Base-by-base conservation (phyloP, 139 green algal species). In the Desmodesmus armatus region DNA sequence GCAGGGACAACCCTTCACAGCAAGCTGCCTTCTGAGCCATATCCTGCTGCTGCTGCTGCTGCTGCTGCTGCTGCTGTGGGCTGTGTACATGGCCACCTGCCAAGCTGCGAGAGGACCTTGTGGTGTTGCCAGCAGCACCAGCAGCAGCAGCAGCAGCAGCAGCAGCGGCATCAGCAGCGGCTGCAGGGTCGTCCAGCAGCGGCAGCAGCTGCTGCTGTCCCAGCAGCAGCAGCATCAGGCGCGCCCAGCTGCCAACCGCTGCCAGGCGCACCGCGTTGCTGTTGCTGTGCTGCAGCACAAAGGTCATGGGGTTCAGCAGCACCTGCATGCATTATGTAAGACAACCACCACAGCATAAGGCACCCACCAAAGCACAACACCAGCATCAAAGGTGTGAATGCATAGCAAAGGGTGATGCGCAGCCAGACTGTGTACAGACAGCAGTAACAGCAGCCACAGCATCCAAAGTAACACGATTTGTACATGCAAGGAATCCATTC, bases 1-100 rank as follows among this genome's bases (percentile, higher is more conserved):
- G 71, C 71, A 79, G 33, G 11, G 17, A 15, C 66, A 75, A n/a
- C 19, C 21, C 66, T 31, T n/a, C n/a, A n/a, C n/a, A n/a, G n/a
- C 27, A 79, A 82, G 51, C 65, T 89, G 0, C 87, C 94, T 19
- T 40, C 84, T 7, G 72, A 94, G 33, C n/a, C n/a, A n/a, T n/a
- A n/a, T n/a, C 47, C 47, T 7, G 7, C 47, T 55, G 47, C 47
- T 55, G 47, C 47, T 55, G 47, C 47, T 55, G 47, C 47, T 55
- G 47, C 47, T 55, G 47, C 47, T 55, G 47, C 47, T 55, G 47
- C 47, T 55, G 47, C 47, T 7, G 9, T 7, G 7, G 47, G 7
- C 9, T 55, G 47, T 55, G 47, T 96, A 55, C 47, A 55, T 55
- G 47, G 47, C 7, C 13, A 55, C 47, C 47, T 55, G 47, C 13